phyloP scores from a whole-genome alignment of 2,329 filamentous ascomycete genomes.

The Claviceps africana region DNA sequence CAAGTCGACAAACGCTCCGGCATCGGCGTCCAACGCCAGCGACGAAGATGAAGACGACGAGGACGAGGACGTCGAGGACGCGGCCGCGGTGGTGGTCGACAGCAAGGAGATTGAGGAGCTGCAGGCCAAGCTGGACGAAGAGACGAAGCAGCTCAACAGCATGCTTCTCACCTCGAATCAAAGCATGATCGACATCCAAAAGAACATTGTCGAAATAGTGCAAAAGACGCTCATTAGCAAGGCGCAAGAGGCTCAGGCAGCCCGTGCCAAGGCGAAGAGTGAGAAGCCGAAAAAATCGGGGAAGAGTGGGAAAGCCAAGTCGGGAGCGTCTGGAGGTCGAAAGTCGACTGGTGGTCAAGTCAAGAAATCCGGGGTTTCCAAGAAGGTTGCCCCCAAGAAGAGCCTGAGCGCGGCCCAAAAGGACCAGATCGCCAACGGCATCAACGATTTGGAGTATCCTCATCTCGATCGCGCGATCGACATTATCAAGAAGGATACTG shows the following conservation, averaged over 20 bases:
- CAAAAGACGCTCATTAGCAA: slow-evolving; percentile 63
- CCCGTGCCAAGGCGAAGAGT: slow-evolving; percentile 31
- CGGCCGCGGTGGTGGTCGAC: slow-evolving; percentile 28
- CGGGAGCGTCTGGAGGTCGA: slow-evolving; percentile 22
- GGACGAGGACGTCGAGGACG: slow-evolving; percentile 37
- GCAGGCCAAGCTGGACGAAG: slow-evolving; percentile 37
- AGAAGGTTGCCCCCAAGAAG: slow-evolving; percentile 31
- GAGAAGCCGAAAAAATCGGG: slow-evolving; percentile 48
- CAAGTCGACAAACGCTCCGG: slow-evolving; percentile 32
- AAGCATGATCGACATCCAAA: slow-evolving; percentile 39
- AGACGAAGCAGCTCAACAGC: slow-evolving; percentile 43
- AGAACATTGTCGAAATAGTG: slow-evolving; percentile 48
- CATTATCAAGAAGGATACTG: slow-evolving; percentile 80
- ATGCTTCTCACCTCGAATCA: slow-evolving; percentile 38
- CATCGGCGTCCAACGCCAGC: slow-evolving; percentile 49
- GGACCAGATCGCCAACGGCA: slow-evolving; percentile 76
- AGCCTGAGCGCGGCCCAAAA: slow-evolving; percentile 69
- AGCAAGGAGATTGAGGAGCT: slow-evolving; percentile 35
- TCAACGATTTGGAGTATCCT: slow-evolving; percentile 64
- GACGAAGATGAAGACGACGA: slow-evolving; percentile 62
- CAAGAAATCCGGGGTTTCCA: slow-evolving; percentile 24
- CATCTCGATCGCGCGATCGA: slow-evolving; percentile 69
- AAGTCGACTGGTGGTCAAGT: slow-evolving; percentile 26
- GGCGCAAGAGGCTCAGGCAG: slow-evolving; percentile 45
- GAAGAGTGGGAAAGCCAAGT: slow-evolving; percentile 42